Percentiles rank a stretch among this genome's conserved stretches.
These are phyloP conservation scores for Sporopachydermia cereana DNA, from an alignment of 1,139 yeast genomes.

Conservation along the genomic window DNA sequence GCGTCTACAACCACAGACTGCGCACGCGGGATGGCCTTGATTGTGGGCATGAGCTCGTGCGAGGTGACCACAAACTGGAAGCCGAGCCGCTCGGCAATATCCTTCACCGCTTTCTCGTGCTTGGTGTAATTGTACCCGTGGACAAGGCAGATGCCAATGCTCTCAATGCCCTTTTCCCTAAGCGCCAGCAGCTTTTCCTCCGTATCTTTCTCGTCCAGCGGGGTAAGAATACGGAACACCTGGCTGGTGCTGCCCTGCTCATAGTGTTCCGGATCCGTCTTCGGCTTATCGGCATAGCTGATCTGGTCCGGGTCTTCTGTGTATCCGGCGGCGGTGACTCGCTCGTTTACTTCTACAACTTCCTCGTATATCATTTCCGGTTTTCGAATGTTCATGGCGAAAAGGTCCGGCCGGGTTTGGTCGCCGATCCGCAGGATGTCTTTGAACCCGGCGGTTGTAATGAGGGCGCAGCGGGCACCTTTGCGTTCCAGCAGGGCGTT, in stretches of 20 bases:
- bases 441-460: conserved; percentile 55
- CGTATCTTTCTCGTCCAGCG: conserved; percentile 27
- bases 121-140: conserved; percentile 61
- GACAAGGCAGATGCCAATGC: conserved; percentile 55
- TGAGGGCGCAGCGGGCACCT: conserved; percentile 51
- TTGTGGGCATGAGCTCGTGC: conserved; percentile 58
- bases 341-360: conserved; percentile 59
- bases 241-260: conserved; percentile 21
- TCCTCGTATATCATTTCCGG: conserved; percentile 49
- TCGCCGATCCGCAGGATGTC: conserved; percentile 59
- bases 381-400: conserved; percentile 48
- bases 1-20: conserved; percentile 71
- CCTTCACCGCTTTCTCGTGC: conserved; percentile 49
- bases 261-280: conserved; percentile 31
- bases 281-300: too few relatives aligned
- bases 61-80: conserved; percentile 56
- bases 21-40: conserved; percentile 58
- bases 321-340: conserved; percentile 59
- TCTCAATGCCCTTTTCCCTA: conserved; percentile 45
- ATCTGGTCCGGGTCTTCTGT: conserved; percentile 47
- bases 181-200: conserved; percentile 29
- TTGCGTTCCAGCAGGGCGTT: conserved; percentile 60
- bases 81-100: conserved; percentile 46
- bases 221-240: conserved; percentile 22
- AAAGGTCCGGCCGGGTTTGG: conserved; percentile 62